Base-by-base conservation (phyloP, 1,139 yeast genomes). In the Candida sojae region DNA sequence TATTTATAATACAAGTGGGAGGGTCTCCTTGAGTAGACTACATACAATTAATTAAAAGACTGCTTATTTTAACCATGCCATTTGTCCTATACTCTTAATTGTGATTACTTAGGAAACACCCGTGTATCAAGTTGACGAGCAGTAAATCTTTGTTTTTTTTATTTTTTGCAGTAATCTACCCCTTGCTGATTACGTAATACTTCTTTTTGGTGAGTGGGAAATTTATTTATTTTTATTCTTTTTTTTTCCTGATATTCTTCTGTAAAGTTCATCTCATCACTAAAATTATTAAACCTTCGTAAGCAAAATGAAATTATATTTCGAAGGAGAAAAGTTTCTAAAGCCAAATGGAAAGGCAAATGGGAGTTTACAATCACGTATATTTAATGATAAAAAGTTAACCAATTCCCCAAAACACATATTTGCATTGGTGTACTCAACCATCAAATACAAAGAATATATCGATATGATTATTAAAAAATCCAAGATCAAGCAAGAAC, bases 341-440 rank as follows among this genome's bases (percentile, higher is more conserved):
- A 61, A 53, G n/a, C 70, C 70, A 2, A 43, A 31, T 8, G 39
- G 55, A 51, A 43, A 48, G 35, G 43, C 52, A 47, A 49, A 61
- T 38, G 75, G 75, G 4, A 82, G 93, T 11, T 68, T 90, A 41
- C 90, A 85, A 58, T 77, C 80, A 30, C 71, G 92, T 26, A 82
- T 90, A 30, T 86, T 89, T 66, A 80, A 77, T 47, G 82, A 73
- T 47, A 59, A 61, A 47, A 62, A 61, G 45, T 56, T 71, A 33
- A 59, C 60, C 33, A 69, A 63, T 52, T 66, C 75, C 48, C 96
- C 97, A 0, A 88, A 88, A 58, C 97, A 91, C 61, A 70, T 92
- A 3, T 90, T 77, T 70, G 98, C 98, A 0, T 70, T 92, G 39
- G 91, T 90, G 17, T 77, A 83, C 31, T 88, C 96, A 7, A 83